Conservation (phyloP, 2,329 filamentous ascomycete species). For the Penicillium hordei region DNA sequence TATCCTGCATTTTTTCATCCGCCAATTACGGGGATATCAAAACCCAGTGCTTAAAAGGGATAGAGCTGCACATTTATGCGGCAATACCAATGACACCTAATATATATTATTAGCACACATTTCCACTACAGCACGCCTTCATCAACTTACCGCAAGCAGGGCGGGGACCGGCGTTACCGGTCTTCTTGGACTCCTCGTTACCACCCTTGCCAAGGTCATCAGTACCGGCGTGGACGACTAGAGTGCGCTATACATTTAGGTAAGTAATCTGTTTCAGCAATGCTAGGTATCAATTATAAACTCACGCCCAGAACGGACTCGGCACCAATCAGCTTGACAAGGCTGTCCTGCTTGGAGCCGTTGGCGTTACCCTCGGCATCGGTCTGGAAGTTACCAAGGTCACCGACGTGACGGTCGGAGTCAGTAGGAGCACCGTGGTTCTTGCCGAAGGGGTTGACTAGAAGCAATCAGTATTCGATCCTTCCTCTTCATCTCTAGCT, state of each 20-base stretch:
- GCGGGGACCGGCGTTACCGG: conserved; percentile 88
- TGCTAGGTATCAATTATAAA: conserved; percentile 11
- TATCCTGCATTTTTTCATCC: conserved; percentile 27
- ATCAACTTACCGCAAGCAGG: conserved; percentile 81
- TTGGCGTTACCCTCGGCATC: conserved; percentile 87
- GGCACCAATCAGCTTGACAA: conserved; percentile 93
- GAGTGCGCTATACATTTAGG: conserved; percentile 66
- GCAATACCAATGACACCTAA: conserved; percentile 86
- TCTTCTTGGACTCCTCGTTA: conserved; percentile 96
- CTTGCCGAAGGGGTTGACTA: conserved; percentile 95
- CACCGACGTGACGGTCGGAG: conserved; percentile 87
- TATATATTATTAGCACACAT: conserved; percentile 10
- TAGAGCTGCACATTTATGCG: conserved; percentile 52
- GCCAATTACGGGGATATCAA: conserved; percentile 12
- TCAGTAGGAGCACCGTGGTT: conserved; percentile 85
- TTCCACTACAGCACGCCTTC: background rate
- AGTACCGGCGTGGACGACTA: conserved; percentile 92
- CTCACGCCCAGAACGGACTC: conserved; percentile 90
- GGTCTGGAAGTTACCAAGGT: conserved; percentile 95
- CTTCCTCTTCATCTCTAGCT: background rate
- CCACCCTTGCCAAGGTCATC: conserved; percentile 94
- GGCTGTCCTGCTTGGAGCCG: conserved; percentile 75
- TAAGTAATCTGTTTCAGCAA: conserved; percentile 13
- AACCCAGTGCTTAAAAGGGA: conserved; percentile 15
- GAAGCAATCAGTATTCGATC: conserved; percentile 5